A percentile compares a stretch with the other conserved stretches of the same genome.
Evolutionary conservation across 257 asterid genomes (phyloP).

Genomic region (Forsythia viridissima): DNA sequence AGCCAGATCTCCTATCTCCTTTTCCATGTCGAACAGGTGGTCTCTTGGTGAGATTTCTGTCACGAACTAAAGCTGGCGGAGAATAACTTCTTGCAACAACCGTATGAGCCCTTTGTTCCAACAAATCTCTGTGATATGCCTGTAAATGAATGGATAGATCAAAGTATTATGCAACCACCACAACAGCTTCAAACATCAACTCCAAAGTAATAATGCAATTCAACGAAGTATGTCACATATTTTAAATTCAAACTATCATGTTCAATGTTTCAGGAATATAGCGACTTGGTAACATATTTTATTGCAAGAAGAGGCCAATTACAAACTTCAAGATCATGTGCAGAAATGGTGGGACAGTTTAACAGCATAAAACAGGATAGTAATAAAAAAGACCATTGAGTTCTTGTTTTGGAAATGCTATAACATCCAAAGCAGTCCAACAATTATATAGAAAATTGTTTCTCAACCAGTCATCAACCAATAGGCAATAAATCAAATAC

Average conservation of each 20-base stretch:
- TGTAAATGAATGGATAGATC: slow-evolving; percentile 31
- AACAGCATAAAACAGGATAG: not conserved
- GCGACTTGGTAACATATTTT: not conserved
- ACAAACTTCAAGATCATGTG: not conserved
- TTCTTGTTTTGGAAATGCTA: not conserved
- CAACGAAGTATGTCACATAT: not conserved
- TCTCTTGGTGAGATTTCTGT: slow-evolving; percentile 32
- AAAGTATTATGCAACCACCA: not conserved
- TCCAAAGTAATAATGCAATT: not conserved
- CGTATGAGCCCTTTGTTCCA: slow-evolving; percentile 72
- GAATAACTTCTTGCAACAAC: slow-evolving; percentile 34
- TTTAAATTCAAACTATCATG: not conserved
- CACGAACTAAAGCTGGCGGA: slow-evolving; percentile 41
- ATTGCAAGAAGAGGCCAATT: not conserved
- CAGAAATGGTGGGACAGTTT: not conserved
- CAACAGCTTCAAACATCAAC: not conserved
- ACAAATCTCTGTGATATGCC: slow-evolving; percentile 87
- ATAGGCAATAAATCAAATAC: not conserved
- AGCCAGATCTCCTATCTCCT: slow-evolving; percentile 62
- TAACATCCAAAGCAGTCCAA: not conserved
- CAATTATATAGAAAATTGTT: no score
- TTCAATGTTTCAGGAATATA: not conserved
- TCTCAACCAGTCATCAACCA: not conserved
- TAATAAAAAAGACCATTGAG: not conserved
- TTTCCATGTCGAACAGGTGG: slow-evolving; percentile 48